phyloP scores from a whole-genome alignment of 2,329 filamentous ascomycete species.

The Aspergillus sergii region DNA sequence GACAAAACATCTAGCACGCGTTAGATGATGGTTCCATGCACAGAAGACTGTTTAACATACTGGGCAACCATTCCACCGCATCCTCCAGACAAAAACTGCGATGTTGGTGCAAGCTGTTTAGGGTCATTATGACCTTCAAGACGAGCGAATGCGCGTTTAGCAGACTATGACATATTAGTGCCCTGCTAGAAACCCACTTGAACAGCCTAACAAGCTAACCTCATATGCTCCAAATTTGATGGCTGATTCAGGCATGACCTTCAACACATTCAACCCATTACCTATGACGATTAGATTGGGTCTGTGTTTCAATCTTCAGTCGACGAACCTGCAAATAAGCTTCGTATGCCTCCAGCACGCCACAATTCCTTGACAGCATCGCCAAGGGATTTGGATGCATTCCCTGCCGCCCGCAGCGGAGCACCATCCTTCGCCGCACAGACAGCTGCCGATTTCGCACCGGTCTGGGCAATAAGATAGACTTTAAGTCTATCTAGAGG shows the following conservation, averaged over 20 bases:
- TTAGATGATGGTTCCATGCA: conserved; percentile 24
- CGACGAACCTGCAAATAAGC: conserved; percentile 83
- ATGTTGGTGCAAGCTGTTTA: conserved; percentile 75
- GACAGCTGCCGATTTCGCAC: conserved; percentile 59
- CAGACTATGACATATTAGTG: conserved; percentile 57
- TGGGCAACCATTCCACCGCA: conserved; percentile 93
- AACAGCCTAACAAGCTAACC: conserved; percentile 41
- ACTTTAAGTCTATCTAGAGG: conserved; percentile 97
- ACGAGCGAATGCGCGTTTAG: conserved; percentile 81
- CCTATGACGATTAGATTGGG: conserved; percentile 55
- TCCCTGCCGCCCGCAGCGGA: conserved; percentile 64
- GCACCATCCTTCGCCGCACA: conserved; percentile 71
- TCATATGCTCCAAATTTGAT: conserved; percentile 99
- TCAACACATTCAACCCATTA: conserved; percentile 93
- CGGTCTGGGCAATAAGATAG: conserved; percentile 91
- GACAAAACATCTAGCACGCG: conserved; percentile 70
- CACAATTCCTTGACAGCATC: conserved; percentile 78
- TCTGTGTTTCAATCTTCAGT: background rate
- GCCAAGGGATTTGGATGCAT: conserved; percentile 68
- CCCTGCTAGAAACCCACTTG: background rate
- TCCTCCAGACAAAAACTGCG: conserved; percentile 89
- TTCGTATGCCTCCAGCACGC: conserved; percentile 80
- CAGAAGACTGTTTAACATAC: conserved; percentile 49
- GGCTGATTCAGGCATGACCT: conserved; percentile 98
- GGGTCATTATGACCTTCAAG: conserved; percentile 87